phyloP scores from a whole-genome alignment of 2,329 filamentous ascomycete species.

The Aciculosporium take region DNA sequence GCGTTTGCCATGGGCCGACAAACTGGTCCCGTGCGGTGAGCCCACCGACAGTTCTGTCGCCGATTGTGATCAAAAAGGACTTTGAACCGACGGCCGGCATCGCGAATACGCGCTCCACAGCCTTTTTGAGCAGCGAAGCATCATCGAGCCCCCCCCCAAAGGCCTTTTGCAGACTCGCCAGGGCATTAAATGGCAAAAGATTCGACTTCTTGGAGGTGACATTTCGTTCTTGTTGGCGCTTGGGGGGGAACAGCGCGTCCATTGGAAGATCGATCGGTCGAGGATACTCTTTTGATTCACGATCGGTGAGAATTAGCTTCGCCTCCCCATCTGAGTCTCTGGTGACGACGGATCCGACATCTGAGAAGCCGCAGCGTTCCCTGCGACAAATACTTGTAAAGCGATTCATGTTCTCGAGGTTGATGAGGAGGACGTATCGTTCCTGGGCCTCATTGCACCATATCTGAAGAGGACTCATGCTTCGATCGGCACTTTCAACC shows the following conservation, averaged over 20 bases:
- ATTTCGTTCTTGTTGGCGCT: slow-evolving; percentile 63
- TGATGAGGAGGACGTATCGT: slow-evolving; percentile 83
- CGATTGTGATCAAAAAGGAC: slow-evolving; percentile 93
- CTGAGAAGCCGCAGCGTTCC: slow-evolving; percentile 84
- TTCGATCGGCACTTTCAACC: slow-evolving; percentile 74
- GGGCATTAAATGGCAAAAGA: slow-evolving; percentile 58
- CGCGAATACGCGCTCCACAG: slow-evolving; percentile 66
- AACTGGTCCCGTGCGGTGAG: slow-evolving; percentile 84
- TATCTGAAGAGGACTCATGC: slow-evolving; percentile 92
- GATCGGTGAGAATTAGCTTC: slow-evolving; percentile 66
- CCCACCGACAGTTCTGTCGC: slow-evolving; percentile 81
- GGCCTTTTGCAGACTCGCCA: slow-evolving; percentile 48
- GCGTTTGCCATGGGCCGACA: slow-evolving; percentile 91
- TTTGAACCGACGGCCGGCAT: slow-evolving; percentile 92
- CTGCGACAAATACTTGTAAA: slow-evolving; percentile 58
- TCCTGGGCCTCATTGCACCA: slow-evolving; percentile 98
- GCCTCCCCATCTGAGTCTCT: slow-evolving; percentile 48
- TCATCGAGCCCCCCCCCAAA: slow-evolving; percentile 40
- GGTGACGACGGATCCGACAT: slow-evolving; percentile 65
- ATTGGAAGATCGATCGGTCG: slow-evolving; percentile 81
- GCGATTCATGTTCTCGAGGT: slow-evolving; percentile 63
- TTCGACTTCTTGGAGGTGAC: slow-evolving; percentile 56
- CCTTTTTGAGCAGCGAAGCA: slow-evolving; percentile 43
- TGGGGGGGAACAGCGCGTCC: slow-evolving; percentile 76
- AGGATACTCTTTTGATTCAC: slow-evolving; percentile 60